Conservation (phyloP, 306 rosid genomes). For the Vigna trinervia region DNA sequence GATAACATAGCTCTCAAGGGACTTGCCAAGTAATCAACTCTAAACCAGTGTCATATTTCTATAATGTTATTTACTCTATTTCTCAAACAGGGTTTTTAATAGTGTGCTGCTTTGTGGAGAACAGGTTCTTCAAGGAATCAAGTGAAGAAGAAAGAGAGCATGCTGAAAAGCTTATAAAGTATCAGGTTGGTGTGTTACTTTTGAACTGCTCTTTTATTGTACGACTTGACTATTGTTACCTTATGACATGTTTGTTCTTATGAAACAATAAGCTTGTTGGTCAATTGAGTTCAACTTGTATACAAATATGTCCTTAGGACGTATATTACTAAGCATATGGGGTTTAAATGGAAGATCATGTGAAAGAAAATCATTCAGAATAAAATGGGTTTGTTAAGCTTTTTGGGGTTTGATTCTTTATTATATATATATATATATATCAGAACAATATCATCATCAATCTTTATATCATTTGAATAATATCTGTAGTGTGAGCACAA, state of each 20-base stretch:
- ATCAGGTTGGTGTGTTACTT: conserved; percentile 44
- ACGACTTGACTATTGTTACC: not conserved
- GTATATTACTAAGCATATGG: not conserved
- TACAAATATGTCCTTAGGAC: too few species aligned
- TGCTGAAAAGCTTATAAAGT: conserved; percentile 60
- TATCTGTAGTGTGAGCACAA: too few species aligned
- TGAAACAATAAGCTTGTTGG: too few species aligned
- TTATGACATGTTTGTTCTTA: too few species aligned
- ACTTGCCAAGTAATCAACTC: conserved; percentile 51
- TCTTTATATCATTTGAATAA: not conserved
- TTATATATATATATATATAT: too few species aligned
- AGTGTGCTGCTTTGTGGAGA: conserved; percentile 4
- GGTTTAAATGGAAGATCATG: too few species aligned
- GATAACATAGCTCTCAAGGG: conserved; percentile 67
- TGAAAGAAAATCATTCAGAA: too few species aligned
- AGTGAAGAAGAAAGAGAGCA: conserved; percentile 72
- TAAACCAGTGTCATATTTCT: not conserved
- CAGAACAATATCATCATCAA: not conserved
- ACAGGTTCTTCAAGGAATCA: conserved; percentile 65
- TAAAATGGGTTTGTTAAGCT: not conserved
- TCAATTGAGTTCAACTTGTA: too few species aligned
- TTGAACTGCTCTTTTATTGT: too few species aligned
- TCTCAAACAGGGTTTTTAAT: not conserved
- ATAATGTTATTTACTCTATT: not conserved
- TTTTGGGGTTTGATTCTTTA: not conserved